A percentile compares a stretch with the other conserved stretches of the same genome.
These are phyloP conservation scores for Ilyonectria robusta DNA, from an alignment of 2,329 filamentous ascomycete genomes.

Conservation along the genomic window DNA sequence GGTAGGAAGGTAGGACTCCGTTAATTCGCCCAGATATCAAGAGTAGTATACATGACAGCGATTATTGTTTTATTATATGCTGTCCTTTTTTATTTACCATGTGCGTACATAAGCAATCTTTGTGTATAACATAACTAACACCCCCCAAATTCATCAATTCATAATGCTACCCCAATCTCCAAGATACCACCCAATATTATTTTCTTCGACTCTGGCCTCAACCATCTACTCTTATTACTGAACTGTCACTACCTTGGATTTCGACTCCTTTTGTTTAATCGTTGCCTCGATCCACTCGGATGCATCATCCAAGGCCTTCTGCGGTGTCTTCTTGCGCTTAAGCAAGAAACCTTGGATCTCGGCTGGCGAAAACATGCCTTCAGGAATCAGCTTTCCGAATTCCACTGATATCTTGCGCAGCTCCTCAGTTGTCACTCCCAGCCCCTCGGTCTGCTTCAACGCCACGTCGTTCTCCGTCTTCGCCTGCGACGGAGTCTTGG, in stretches of 20 bases:
- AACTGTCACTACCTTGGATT: constrained; percentile 63
- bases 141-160: not conserved
- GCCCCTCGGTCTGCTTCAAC: constrained; percentile 40
- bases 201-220: not conserved
- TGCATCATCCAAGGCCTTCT: constrained; percentile 67
- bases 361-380: constrained; percentile 69
- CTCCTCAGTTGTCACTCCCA: constrained; percentile 56
- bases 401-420: constrained; percentile 60
- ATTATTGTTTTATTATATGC: not conserved
- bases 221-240: constrained; percentile 53
- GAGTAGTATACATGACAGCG: not conserved
- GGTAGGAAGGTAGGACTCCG: no score
- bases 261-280: constrained; percentile 64
- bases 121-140: not conserved
- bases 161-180: not conserved
- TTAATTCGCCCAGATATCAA: not conserved
- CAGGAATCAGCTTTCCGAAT: constrained; percentile 69
- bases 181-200: not conserved
- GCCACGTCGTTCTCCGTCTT: constrained; percentile 17
- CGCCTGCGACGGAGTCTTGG: constrained; percentile 28
- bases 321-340: constrained; percentile 72
- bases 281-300: constrained; percentile 67
- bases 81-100: not conserved
- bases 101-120: not conserved
- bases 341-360: constrained; percentile 77